A percentile compares a stretch with the other conserved stretches of the same genome.
Conservation (phyloP, 2,329 filamentous ascomycete species). For the Diaporthe ilicicola region DNA sequence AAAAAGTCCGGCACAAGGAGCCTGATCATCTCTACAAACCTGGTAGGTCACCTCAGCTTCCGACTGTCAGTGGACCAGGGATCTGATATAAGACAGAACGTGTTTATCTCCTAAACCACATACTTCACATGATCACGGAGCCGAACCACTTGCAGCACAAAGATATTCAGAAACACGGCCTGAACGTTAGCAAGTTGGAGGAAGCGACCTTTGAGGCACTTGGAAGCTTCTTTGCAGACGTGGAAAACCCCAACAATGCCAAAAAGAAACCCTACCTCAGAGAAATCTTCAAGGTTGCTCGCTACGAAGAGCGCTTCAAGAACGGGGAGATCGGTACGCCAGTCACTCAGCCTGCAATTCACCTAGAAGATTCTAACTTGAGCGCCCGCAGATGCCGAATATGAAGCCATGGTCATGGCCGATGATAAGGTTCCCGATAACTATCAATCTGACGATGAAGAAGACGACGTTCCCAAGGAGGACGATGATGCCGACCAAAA, state of each 20-base stretch:
- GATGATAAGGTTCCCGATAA: constrained; percentile 60
- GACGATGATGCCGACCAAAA: constrained; percentile 48
- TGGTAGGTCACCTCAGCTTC: background rate
- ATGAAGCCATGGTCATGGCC: constrained; percentile 59
- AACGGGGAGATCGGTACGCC: constrained; percentile 65
- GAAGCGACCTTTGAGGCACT: constrained; percentile 66
- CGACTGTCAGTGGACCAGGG: background rate
- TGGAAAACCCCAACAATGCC: constrained; percentile 59
- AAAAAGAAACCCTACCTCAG: constrained; percentile 64
- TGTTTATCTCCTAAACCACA: constrained; percentile 66
- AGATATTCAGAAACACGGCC: constrained; percentile 60
- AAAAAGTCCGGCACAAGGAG: constrained; percentile 73
- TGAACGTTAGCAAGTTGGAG: constrained; percentile 65
- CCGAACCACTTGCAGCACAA: constrained; percentile 58
- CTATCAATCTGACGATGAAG: constrained; percentile 58
- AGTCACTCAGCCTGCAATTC: background rate
- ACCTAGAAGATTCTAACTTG: background rate
- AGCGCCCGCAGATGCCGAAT: constrained; percentile 51
- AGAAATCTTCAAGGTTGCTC: constrained; percentile 70
- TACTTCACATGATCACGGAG: constrained; percentile 64
- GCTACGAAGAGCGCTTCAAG: constrained; percentile 62
- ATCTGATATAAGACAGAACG: constrained; percentile 55
- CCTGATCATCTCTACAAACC: constrained; percentile 75
- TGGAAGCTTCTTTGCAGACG: constrained; percentile 66
- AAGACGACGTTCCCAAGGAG: constrained; percentile 50